phyloP scores from a whole-genome alignment of 306 rosid species.

The Sesbania bispinosa region DNA sequence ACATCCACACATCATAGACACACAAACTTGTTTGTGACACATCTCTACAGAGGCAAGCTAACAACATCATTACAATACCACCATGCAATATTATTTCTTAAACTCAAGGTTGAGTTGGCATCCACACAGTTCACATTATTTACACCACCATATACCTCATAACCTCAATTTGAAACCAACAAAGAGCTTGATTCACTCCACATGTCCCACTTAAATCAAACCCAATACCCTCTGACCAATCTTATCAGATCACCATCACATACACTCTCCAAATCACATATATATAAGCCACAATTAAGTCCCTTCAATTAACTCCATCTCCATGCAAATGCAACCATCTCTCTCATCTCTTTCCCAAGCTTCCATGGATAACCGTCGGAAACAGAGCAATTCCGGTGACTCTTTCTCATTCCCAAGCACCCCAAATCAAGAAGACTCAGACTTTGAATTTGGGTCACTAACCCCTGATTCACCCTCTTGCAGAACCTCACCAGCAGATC shows the following conservation, averaged over 20 bases:
- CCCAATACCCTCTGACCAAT: background rate
- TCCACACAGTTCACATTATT: slow-evolving; percentile 19
- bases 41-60: slow-evolving; percentile 1
- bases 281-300: no score
- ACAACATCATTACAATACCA: slow-evolving; percentile 28
- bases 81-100: slow-evolving; percentile 9
- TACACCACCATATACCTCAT: background rate
- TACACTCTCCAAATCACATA: background rate
- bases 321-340: background rate
- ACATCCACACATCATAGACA: background rate
- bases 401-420: slow-evolving; percentile 79
- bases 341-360: background rate
- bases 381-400: slow-evolving; percentile 38
- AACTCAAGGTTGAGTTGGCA: slow-evolving; percentile 31
- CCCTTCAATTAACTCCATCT: no score
- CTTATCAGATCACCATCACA: background rate
- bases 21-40: background rate
- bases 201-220: slow-evolving; percentile 11
- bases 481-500: slow-evolving; percentile 75
- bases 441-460: slow-evolving; percentile 67
- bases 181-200: slow-evolving; percentile 23
- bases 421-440: slow-evolving; percentile 49
- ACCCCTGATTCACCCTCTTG: slow-evolving; percentile 64
- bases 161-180: slow-evolving; percentile 15
- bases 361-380: slow-evolving; percentile 40